A percentile compares a stretch with the other conserved stretches of the same genome.
Conservation (phyloP, 192 early-diverging fungal genomes). For the Diversispora epigaea region DNA sequence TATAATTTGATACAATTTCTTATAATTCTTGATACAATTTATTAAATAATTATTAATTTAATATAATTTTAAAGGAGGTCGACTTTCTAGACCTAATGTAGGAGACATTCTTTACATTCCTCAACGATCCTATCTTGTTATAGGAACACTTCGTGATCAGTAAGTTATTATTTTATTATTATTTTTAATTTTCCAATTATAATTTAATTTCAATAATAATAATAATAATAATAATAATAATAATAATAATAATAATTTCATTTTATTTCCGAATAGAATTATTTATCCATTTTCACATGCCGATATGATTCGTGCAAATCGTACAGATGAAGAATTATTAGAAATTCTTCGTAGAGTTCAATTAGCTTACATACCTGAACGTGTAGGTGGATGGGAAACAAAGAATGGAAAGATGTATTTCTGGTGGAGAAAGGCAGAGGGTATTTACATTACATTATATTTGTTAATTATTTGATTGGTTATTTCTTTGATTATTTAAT, state of each 20-base stretch:
- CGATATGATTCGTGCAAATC: conserved; percentile 72
- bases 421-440: conserved; percentile 94
- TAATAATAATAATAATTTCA: no score
- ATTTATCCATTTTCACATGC: conserved; percentile 90
- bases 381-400: conserved; percentile 89
- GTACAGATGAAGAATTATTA: conserved; percentile 80
- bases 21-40: no score
- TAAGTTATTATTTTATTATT: no score
- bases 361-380: conserved; percentile 72
- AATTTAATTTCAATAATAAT: no score
- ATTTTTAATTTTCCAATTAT: background rate
- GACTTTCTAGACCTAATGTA: conserved; percentile 64
- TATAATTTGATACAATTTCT: no score
- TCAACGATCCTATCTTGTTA: conserved; percentile 91
- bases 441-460: conserved; percentile 33
- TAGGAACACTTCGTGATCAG: conserved; percentile 94
- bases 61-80: conserved; percentile 50
- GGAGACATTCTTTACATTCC: conserved; percentile 97
- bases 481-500: background rate
- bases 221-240: no score
- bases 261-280: conserved; percentile 45
- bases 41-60: no score
- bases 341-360: conserved; percentile 83
- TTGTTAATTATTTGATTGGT: no score
- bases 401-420: conserved; percentile 92